Evolutionary conservation across 129 eudicot genomes (phyloP), one percentile per base, ranked within the genome.

Genomic region (Tagetes erecta): DNA sequence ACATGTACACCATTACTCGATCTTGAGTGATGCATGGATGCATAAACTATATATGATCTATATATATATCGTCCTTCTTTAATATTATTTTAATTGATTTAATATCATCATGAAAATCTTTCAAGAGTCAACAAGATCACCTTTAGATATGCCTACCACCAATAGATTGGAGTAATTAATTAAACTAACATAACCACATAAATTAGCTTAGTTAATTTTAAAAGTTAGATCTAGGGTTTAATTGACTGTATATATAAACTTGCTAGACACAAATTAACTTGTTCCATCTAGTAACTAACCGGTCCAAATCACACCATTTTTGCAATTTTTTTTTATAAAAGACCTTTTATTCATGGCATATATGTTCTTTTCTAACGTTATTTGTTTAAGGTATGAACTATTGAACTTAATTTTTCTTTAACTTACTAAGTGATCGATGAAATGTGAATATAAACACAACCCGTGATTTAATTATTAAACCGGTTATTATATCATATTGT

Each of bases 91-190:
- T 79, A 76, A 51, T 75, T 6, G 37, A 79, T 75, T 75, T 71
- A 64, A 20, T 20, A 20, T 20, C 71, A 77, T 82, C 31, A 65
- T 64, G 65, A 65, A 74, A 76, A 81, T 72, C 82, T 81, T 82
- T 81, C 53, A 58, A 58, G 46, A 76, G 82, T 79, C 79, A 75
- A 77, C 82, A 64, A 67, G 77, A 78, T 78, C 80, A 69, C 78
- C 76, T 75, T 58, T 81, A 64, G 78, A 77, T 81, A 75, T 80
- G 83, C 64, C 60, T 68, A 74, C 80, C 80, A 74, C 77, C 80
- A 47, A 60, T 44, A 62, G 73, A 69, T 63, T 20, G 27, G 27
- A 20, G 27, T 20, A 20, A 20, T 20, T 80, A 76, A 75, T 62
- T 78, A 71, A 51, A 63, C 71, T 78, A 71, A 78, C 71, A 78